Evolutionary conservation across 2,329 filamentous ascomycete genomes (phyloP), one percentile per base, ranked within the genome.

Genomic region (Phialophora macrospora): DNA sequence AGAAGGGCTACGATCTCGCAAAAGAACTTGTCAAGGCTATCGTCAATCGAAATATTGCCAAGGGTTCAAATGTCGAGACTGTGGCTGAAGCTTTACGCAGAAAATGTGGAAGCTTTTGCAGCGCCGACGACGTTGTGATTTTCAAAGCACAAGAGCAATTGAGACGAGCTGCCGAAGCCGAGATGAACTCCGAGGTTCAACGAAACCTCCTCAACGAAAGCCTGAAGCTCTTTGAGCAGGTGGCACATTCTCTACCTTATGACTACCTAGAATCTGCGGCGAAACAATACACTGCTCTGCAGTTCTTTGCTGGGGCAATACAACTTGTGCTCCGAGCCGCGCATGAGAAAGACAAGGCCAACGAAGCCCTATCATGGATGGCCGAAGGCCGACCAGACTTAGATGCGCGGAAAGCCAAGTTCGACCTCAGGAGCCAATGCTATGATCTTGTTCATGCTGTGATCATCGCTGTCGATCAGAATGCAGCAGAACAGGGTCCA

Each of bases 71-170:
- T 69, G 94, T 99, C 22, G 96, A 99, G 79, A 97, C 93, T 0
- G 93, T 99, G 26, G 94, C 95, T 0, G 95, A 99, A 77, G 92
- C 93, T n/a, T 81, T 99, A 57, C 87, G 95, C 55, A 86, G 95
- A 72, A 87, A 93, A 72, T 99, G 95, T 72, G 96, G 95, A 68
- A 97, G 91, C 78, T 99, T 99, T 84, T 99, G 95, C 77, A 97
- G 93, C 74, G 89, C 94, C 0, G 94, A 99, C 70, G 95, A 99
- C 80, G 95, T 98, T 1, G 88, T 98, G 70, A 94, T 97, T 72
- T 99, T 99, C 87, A 98, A 97, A 79, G 95, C 95, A 0, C 94
- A 98, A 76, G 95, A 99, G 77, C 91, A 94, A 73, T 82, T 98
- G 60, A 96, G 97, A 82, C 87, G 92, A 71, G 94, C 94, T 0